phyloP scores from a whole-genome alignment of 208 protist species.

The Leishmania lainsoni region DNA sequence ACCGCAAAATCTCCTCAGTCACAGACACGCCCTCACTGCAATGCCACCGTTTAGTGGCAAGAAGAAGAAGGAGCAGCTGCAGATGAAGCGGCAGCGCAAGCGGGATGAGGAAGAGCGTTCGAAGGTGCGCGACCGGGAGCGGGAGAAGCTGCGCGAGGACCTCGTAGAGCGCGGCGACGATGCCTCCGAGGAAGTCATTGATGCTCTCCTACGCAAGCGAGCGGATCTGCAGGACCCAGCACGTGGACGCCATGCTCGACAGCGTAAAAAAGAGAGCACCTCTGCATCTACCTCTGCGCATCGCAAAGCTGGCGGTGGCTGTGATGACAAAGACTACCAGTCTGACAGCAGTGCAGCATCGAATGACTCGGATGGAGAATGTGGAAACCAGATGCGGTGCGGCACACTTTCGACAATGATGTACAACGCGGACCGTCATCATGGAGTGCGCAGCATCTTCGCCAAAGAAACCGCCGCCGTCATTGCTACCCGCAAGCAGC shows the following conservation, averaged over 20 bases:
- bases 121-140: slow-evolving; percentile 24
- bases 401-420: slow-evolving; percentile 22
- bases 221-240: slow-evolving; percentile 11
- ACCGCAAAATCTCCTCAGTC: background rate
- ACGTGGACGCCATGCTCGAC: slow-evolving; percentile 1
- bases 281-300: background rate
- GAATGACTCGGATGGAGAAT: background rate
- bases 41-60: slow-evolving; percentile 90
- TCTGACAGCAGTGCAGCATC: background rate
- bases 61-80: slow-evolving; percentile 91
- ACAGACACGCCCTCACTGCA: background rate
- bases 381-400: background rate
- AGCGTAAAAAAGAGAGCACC: slow-evolving; percentile 11
- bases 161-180: slow-evolving; percentile 27
- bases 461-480: slow-evolving; percentile 64
- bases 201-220: slow-evolving; percentile 22
- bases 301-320: background rate
- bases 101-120: slow-evolving; percentile 44
- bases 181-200: slow-evolving; percentile 19
- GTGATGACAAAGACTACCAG: background rate
- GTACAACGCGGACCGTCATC: slow-evolving; percentile 64
- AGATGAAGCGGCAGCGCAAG: slow-evolving; percentile 84
- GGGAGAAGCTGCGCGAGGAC: slow-evolving; percentile 33
- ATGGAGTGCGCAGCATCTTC: slow-evolving; percentile 82
- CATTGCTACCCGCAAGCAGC: slow-evolving; percentile 54